Percentiles rank a stretch among this genome's conserved stretches.
These are phyloP conservation scores for Poa pratensis DNA, from an alignment of 176 grass and related monocot genomes.

Conservation along the genomic window DNA sequence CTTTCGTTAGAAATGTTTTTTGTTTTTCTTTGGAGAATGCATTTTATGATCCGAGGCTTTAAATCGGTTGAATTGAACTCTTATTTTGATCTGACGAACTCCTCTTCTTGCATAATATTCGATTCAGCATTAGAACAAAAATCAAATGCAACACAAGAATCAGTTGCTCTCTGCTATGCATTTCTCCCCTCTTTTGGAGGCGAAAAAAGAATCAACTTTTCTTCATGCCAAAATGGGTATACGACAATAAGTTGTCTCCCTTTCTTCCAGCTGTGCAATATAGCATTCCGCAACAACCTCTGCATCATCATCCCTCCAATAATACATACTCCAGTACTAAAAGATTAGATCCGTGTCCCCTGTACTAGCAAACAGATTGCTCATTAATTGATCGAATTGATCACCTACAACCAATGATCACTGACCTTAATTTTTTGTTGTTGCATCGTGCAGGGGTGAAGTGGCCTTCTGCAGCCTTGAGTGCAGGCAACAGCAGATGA, in stretches of 20 bases:
- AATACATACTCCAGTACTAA: neutral
- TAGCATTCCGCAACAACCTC: conserved; percentile 19
- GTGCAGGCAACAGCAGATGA: conserved; percentile 85
- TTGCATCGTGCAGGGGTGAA: conserved; percentile 66
- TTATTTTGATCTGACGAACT: neutral
- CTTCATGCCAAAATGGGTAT: neutral
- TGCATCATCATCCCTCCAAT: conserved; percentile 24
- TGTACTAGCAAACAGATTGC: neutral
- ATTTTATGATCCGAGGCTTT: too few species aligned
- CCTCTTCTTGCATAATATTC: conserved; percentile 4
- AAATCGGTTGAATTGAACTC: neutral
- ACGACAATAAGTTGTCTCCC: neutral
- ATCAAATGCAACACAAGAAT: conserved; percentile 33
- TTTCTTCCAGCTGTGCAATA: conserved; percentile 43
- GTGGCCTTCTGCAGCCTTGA: conserved; percentile 87
- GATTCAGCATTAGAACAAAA: neutral
- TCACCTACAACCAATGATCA: conserved; percentile 17
- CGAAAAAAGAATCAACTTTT: neutral
- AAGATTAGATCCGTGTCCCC: conserved; percentile 5
- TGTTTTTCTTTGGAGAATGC: too few species aligned
- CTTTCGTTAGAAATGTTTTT: neutral
- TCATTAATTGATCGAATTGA: neutral
- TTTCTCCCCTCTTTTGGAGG: neutral
- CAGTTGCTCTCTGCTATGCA: conserved; percentile 21
- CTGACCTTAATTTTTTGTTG: neutral